Evolutionary conservation across 2,329 filamentous ascomycete species (phyloP).

Genomic region (Pseudogymnoascus sp.): DNA sequence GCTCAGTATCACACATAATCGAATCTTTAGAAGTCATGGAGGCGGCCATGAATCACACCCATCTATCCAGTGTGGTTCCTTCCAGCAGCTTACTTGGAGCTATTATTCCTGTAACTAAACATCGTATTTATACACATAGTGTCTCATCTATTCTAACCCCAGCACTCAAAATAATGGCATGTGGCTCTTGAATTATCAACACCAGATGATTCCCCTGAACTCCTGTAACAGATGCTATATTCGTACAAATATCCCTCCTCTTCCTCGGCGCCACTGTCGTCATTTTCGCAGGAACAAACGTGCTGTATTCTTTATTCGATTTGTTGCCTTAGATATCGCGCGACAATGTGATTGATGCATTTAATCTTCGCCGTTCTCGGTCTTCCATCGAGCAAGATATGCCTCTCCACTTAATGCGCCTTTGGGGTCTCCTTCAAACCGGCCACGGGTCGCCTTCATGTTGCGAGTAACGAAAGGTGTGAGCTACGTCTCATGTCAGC

Average conservation of each 20-base stretch:
- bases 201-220: not conserved
- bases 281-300: not conserved
- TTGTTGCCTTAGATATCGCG: not conserved
- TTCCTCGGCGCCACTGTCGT: not conserved
- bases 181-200: slow-evolving; percentile 1
- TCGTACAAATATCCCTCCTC: not conserved
- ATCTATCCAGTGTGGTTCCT: not conserved
- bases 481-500: slow-evolving; percentile 45
- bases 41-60: not conserved
- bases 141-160: not conserved
- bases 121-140: not conserved
- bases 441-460: slow-evolving; percentile 45
- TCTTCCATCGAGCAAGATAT: slow-evolving; percentile 61
- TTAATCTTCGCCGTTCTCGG: slow-evolving; percentile 50
- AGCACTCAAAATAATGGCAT: not conserved
- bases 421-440: slow-evolving; percentile 43
- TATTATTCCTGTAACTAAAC: not conserved
- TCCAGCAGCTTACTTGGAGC: not conserved
- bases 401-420: slow-evolving; percentile 54
- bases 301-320: not conserved
- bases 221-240: not conserved
- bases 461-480: slow-evolving; percentile 68
- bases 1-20: not conserved
- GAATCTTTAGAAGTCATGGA: not conserved
- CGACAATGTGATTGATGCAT: not conserved